Evolutionary conservation across 2,329 filamentous ascomycete genomes (phyloP).

Genomic region (Xylogone sp.): DNA sequence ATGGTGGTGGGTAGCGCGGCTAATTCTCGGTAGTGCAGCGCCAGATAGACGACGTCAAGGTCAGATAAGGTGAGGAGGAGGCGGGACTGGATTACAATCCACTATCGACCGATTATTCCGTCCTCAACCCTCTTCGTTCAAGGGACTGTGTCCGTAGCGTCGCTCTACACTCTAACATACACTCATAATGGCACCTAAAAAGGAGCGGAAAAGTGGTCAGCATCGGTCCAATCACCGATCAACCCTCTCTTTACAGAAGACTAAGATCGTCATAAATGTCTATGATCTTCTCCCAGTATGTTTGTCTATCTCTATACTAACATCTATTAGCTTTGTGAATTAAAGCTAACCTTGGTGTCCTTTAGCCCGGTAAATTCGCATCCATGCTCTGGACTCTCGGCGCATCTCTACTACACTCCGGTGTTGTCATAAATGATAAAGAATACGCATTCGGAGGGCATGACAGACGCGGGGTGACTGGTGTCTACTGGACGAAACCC

Average conservation of each 20-base stretch:
- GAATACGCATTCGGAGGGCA: slow-evolving; percentile 89
- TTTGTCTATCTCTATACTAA: slow-evolving; percentile 1
- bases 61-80: neutral
- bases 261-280: slow-evolving; percentile 71
- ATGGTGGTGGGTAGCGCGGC: neutral
- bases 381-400: slow-evolving; percentile 75
- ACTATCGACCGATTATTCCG: neutral
- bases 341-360: slow-evolving; percentile 6
- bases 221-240: slow-evolving; percentile 47
- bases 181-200: neutral
- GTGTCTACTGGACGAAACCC: slow-evolving; percentile 80
- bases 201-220: neutral
- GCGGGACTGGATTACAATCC: neutral
- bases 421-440: slow-evolving; percentile 73
- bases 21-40: neutral
- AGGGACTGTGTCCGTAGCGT: too few species aligned
- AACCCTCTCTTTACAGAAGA: slow-evolving; percentile 67
- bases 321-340: neutral
- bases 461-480: slow-evolving; percentile 64
- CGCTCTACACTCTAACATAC: neutral
- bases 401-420: slow-evolving; percentile 74
- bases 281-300: slow-evolving; percentile 72
- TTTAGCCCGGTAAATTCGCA: slow-evolving; percentile 68
- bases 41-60: neutral
- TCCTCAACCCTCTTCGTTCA: neutral